Percentiles rank a stretch among this genome's conserved stretches.
Evolutionary conservation across 371 early-diverging fungal species (phyloP).

Genomic region (Saksenaea oblongispora): DNA sequence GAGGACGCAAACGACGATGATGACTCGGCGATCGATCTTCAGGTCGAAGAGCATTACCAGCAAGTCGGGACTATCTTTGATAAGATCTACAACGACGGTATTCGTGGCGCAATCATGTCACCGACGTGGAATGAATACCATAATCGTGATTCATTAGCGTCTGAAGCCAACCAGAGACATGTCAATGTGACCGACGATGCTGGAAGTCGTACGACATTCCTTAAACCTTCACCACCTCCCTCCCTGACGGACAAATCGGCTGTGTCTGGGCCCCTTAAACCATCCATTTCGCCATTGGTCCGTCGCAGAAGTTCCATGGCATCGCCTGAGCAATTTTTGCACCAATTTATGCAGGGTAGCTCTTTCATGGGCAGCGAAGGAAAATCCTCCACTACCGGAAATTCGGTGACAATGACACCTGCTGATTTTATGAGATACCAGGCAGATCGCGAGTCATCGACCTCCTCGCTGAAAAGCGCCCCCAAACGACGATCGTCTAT

Average conservation of each 20-base stretch:
- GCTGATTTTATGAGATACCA: constrained; percentile 27
- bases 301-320: constrained; percentile 39
- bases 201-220: constrained; percentile 12
- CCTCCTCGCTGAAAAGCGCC: constrained; percentile 18
- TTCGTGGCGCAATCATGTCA: constrained; percentile 30
- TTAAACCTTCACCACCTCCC: constrained; percentile 8
- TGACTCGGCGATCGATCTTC: constrained; percentile 46
- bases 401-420: constrained; percentile 22
- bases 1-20: constrained; percentile 32
- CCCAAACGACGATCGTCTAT: constrained; percentile 29
- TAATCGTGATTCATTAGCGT: not conserved
- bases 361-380: not conserved
- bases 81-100: constrained; percentile 57
- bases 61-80: constrained; percentile 53
- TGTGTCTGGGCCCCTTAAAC: constrained; percentile 30
- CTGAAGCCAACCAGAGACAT: not conserved
- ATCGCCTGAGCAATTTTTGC: constrained; percentile 47
- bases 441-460: constrained; percentile 31
- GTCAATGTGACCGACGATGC: not conserved
- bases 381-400: not conserved
- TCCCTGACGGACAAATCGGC: not conserved
- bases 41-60: constrained; percentile 38
- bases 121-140: constrained; percentile 22
- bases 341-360: constrained; percentile 28
- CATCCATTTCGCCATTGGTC: constrained; percentile 32